phyloP scores from a whole-genome alignment of 2,329 filamentous ascomycete genomes.

The Fusarium oxysporum region DNA sequence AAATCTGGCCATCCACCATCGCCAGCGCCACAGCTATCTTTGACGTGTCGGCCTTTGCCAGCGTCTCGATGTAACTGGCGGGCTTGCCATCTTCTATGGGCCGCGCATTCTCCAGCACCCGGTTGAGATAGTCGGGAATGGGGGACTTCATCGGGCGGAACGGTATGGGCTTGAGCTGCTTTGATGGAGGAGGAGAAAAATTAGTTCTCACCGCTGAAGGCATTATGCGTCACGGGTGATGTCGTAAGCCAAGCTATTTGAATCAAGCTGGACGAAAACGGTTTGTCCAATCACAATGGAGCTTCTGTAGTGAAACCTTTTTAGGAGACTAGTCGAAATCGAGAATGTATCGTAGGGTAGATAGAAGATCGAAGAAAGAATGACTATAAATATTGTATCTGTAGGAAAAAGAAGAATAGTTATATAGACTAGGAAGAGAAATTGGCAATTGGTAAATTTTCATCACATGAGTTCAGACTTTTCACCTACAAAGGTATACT shows the following conservation, averaged over 20 bases:
- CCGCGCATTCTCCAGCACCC: conserved; percentile 49
- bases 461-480: conserved; percentile 6
- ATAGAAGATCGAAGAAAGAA: background rate
- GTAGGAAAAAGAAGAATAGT: background rate
- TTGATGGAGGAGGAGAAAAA: background rate
- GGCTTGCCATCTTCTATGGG: conserved; percentile 47
- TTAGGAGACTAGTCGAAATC: background rate
- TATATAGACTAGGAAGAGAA: background rate
- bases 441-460: background rate
- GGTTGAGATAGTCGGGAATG: conserved; percentile 50
- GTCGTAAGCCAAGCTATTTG: conserved; percentile 27
- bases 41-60: conserved; percentile 54
- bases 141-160: conserved; percentile 49
- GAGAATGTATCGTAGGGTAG: background rate
- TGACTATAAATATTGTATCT: background rate
- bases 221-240: conserved; percentile 9
- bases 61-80: conserved; percentile 53
- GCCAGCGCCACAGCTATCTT: conserved; percentile 54
- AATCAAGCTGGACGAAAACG: background rate
- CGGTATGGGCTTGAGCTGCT: background rate
- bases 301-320: background rate
- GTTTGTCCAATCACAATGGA: background rate
- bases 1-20: conserved; percentile 55
- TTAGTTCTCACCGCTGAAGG: background rate
- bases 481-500: background rate